Base-by-base conservation (phyloP, 2,329 filamentous ascomycete genomes). In the Xylaria sp. region DNA sequence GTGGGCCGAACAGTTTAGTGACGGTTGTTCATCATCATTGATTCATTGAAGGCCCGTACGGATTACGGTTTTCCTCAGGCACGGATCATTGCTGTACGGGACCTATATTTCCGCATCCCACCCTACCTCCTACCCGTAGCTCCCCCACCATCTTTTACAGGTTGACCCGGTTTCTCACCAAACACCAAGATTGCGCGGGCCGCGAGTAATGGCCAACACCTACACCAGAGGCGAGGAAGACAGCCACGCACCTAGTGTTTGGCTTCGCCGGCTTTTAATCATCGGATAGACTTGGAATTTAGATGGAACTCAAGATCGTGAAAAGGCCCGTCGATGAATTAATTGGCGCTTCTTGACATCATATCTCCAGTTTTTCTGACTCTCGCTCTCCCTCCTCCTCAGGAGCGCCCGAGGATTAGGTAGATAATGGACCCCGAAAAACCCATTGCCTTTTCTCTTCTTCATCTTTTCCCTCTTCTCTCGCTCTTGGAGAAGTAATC, bases 361-460 rank as follows among this genome's bases (percentile, higher is more conserved):
- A 64, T 60, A n/a, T 64, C 60, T 59, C 60, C 62, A 59, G 62
- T 55, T 57, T 64, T 64, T 50, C 56, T 62, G 62, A 60, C 60
- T 56, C 52, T 62, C 9, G 10, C 18, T 50, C 4, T 37, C 35
- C 46, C 19, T 18, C 23, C 23, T 30, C 56, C 52, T 19, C 37
- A 11, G 30, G 51, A 30, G 23, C 4, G 23, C 52, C 35, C 46
- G 16, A 44, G 9, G 42, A n/a, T 16, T 16, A 16, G 16, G 16
- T 50, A 18, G 42, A 46, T 18, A 42, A 35, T 44, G 35, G 13
- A 18, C 30, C 23, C 48, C 13, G 42, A 46, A 53, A 13, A 42
- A 49, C 2, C 4, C 23, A 11, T 52, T 30, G 11, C 50, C 23
- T 44, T 39, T 16, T 11, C 13, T 52, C 13, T 47, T 18, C 9